These are phyloP conservation scores for Didymella exigua DNA, from an alignment of 2,329 filamentous ascomycete genomes.

Conservation along the genomic window DNA sequence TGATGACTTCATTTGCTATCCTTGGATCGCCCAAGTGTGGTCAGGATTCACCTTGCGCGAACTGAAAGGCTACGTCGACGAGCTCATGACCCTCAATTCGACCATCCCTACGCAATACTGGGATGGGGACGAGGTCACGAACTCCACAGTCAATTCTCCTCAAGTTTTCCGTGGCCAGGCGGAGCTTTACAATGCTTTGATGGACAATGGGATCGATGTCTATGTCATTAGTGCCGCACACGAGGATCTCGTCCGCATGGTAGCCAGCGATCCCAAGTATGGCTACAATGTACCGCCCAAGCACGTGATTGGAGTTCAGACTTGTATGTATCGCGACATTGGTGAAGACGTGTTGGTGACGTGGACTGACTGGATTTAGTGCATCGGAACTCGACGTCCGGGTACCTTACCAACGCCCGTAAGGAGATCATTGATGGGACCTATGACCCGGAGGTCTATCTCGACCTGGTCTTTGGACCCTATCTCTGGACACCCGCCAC, in stretches of 20 bases:
- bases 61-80: slow-evolving; percentile 37
- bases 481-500: slow-evolving; percentile 42
- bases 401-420: slow-evolving; percentile 34
- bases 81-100: slow-evolving; percentile 36
- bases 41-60: slow-evolving; percentile 34
- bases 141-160: slow-evolving; percentile 28
- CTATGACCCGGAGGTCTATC: slow-evolving; percentile 33
- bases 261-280: slow-evolving; percentile 41
- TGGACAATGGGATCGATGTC: slow-evolving; percentile 38
- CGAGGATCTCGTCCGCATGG: slow-evolving; percentile 42
- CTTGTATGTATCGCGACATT: too few species aligned
- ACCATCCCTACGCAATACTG: slow-evolving; percentile 34
- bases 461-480: slow-evolving; percentile 33
- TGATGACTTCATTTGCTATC: slow-evolving; percentile 39
- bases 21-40: slow-evolving; percentile 39
- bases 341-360: too few species aligned
- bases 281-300: slow-evolving; percentile 39
- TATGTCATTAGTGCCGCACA: slow-evolving; percentile 40
- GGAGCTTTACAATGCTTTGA: slow-evolving; percentile 38
- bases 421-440: slow-evolving; percentile 34
- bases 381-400: slow-evolving; percentile 34
- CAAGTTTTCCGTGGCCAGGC: slow-evolving; percentile 35
- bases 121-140: slow-evolving; percentile 33
- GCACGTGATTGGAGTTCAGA: slow-evolving; percentile 42
- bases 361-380: too few species aligned